These are phyloP conservation scores for Globisporangium polare DNA, from an alignment of 352 stramenopile genomes.

Conservation along the genomic window DNA sequence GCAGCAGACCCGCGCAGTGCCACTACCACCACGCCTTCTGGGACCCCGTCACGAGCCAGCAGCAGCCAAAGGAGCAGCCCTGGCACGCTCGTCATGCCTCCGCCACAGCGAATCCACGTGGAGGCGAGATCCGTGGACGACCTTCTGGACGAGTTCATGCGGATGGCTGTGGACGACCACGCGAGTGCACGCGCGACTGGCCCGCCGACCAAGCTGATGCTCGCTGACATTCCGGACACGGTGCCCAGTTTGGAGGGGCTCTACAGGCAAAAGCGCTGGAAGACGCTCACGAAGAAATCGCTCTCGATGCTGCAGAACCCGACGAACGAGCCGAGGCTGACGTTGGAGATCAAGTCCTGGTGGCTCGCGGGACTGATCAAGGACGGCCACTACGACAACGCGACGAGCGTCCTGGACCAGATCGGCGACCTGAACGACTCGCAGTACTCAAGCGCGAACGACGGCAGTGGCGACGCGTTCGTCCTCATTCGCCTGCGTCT, in stretches of 20 bases:
- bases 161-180: slow-evolving; percentile 38
- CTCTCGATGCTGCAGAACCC: slow-evolving; percentile 67
- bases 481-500: slow-evolving; percentile 54
- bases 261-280: slow-evolving; percentile 69
- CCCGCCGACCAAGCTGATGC: slow-evolving; percentile 36
- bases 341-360: slow-evolving; percentile 77
- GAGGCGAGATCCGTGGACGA: slow-evolving; percentile 37
- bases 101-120: slow-evolving; percentile 22
- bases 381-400: slow-evolving; percentile 73
- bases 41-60: slow-evolving; percentile 2
- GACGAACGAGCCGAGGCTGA: slow-evolving; percentile 37
- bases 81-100: slow-evolving; percentile 13
- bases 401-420: slow-evolving; percentile 65
- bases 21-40: slow-evolving; percentile 9
- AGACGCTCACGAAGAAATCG: slow-evolving; percentile 69
- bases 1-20: slow-evolving; percentile 19
- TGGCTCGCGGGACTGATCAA: slow-evolving; percentile 79
- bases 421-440: slow-evolving; percentile 59
- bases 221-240: slow-evolving; percentile 58
- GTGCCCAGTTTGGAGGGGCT: slow-evolving; percentile 47
- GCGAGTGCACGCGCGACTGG: slow-evolving; percentile 11
- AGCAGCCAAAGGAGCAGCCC: slow-evolving; percentile 16
- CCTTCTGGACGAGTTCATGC: slow-evolving; percentile 66
- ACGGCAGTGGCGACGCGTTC: slow-evolving; percentile 28
- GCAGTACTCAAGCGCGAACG: slow-evolving; percentile 6